A percentile compares a stretch with the other conserved stretches of the same genome.
phyloP scores from a whole-genome alignment of 1,284 basidiomycete genomes.

The Rhodotorula sp. region DNA sequence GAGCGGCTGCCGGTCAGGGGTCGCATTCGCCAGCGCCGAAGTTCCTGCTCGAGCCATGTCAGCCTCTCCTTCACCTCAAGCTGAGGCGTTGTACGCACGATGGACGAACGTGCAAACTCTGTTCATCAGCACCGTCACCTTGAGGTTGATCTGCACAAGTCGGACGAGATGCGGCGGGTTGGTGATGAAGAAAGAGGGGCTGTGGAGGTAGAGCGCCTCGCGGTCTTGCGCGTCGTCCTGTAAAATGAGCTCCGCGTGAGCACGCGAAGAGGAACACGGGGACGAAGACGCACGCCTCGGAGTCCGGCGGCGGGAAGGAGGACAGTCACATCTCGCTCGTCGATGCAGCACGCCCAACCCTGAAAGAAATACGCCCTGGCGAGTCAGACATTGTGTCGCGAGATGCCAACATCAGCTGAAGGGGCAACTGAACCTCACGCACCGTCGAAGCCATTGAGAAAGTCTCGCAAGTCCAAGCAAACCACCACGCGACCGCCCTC shows the following conservation, averaged over 20 bases:
- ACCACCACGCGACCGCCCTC: conserved; percentile 7
- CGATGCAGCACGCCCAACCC: conserved; percentile 36
- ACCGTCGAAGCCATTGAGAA: conserved; percentile 22
- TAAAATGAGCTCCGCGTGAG: too few species aligned
- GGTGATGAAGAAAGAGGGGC: conserved; percentile 35
- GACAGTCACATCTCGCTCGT: conserved; percentile 38
- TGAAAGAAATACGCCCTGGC: neutral
- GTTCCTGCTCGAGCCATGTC: neutral
- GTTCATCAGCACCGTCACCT: conserved; percentile 35
- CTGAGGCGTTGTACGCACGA: neutral
- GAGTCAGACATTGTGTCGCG: too few species aligned
- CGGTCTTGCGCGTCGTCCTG: conserved; percentile 6
- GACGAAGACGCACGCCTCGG: neutral
- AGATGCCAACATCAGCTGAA: too few species aligned
- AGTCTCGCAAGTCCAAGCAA: conserved; percentile 25
- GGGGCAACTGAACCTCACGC: neutral
- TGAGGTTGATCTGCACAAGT: conserved; percentile 37
- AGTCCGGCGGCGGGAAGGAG: conserved; percentile 15
- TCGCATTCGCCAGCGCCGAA: conserved; percentile 10
- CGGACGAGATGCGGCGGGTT: conserved; percentile 35
- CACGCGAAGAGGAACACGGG: too few species aligned
- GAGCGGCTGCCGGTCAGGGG: neutral
- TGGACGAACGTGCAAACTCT: conserved; percentile 33
- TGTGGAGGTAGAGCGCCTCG: conserved; percentile 31
- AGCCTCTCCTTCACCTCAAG: neutral